phyloP scores from a whole-genome alignment of 139 green algal genomes.

The Chlamydomonas sp. region DNA sequence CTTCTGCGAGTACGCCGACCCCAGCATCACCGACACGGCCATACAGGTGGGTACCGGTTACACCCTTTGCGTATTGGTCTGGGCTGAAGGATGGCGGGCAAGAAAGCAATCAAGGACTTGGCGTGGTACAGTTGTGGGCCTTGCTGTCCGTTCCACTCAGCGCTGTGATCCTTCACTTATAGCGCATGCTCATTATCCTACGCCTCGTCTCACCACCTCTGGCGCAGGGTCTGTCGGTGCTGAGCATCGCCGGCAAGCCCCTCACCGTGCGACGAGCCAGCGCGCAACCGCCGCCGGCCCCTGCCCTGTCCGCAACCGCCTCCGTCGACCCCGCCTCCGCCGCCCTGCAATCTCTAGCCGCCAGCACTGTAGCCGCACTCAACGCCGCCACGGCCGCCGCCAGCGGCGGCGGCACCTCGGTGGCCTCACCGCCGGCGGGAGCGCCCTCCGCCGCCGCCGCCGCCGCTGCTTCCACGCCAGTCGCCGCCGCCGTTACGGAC shows the following conservation, averaged over 20 bases:
- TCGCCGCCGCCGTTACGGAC: not conserved
- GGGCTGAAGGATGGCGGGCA: not conserved
- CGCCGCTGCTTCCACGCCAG: not conserved
- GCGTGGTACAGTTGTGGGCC: not conserved
- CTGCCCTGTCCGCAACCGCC: slow-evolving; percentile 20
- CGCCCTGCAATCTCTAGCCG: no score
- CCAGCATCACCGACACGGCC: slow-evolving; percentile 36
- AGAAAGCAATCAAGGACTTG: not conserved
- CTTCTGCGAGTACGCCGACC: slow-evolving; percentile 57
- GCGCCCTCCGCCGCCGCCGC: not conserved
- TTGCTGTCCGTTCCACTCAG: not conserved
- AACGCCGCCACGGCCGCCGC: not conserved
- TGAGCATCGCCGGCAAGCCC: slow-evolving; percentile 38
- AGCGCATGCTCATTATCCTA: not conserved
- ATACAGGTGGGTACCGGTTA: slow-evolving; percentile 25
- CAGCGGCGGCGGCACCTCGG: no score
- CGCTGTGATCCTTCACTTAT: not conserved
- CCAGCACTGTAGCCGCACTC: not conserved
- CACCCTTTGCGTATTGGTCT: not conserved
- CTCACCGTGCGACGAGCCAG: slow-evolving; percentile 43
- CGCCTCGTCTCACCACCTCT: not conserved
- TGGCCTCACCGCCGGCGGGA: not conserved
- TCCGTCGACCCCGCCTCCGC: not conserved
- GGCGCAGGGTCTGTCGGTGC: slow-evolving; percentile 42
- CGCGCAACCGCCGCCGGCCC: slow-evolving; percentile 1